phyloP scores from a whole-genome alignment of 1,284 basidiomycete species.

The Schizophyllum commune region DNA sequence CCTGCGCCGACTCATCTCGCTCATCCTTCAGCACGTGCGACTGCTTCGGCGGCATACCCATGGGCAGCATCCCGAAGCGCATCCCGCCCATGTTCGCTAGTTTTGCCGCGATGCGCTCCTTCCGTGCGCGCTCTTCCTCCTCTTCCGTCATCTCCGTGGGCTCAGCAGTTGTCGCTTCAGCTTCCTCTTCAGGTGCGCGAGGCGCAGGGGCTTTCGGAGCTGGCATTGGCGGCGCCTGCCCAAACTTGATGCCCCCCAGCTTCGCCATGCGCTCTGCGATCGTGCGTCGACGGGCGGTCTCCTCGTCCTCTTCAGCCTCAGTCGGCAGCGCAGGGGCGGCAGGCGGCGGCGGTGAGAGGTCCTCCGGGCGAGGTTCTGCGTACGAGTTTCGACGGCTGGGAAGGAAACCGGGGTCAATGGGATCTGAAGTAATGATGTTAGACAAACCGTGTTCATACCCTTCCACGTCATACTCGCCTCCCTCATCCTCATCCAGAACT shows the following conservation, averaged over 20 bases:
- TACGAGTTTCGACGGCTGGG: conserved; percentile 31
- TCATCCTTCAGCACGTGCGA: conserved; percentile 22
- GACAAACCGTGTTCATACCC: background rate
- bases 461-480: conserved; percentile 34
- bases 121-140: conserved; percentile 60
- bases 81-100: conserved; percentile 69
- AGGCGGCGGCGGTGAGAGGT: conserved; percentile 10
- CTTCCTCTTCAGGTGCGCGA: conserved; percentile 27
- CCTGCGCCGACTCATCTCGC: conserved; percentile 14
- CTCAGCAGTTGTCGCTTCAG: conserved; percentile 11
- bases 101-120: conserved; percentile 61
- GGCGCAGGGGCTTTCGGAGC: conserved; percentile 19
- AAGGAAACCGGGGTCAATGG: conserved; percentile 57
- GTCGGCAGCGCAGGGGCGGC: conserved; percentile 14
- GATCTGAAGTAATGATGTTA: conserved; percentile 34
- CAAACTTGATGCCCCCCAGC: conserved; percentile 66
- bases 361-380: conserved; percentile 8
- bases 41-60: conserved; percentile 23
- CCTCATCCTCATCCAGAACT: conserved; percentile 52
- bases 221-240: conserved; percentile 41
- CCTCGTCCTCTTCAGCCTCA: conserved; percentile 35
- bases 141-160: conserved; percentile 31
- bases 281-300: conserved; percentile 43
- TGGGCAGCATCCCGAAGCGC: conserved; percentile 67
- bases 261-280: conserved; percentile 78